These are phyloP conservation scores for Mucor saturninus DNA, from an alignment of 371 early-diverging fungal species.

Conservation along the genomic window DNA sequence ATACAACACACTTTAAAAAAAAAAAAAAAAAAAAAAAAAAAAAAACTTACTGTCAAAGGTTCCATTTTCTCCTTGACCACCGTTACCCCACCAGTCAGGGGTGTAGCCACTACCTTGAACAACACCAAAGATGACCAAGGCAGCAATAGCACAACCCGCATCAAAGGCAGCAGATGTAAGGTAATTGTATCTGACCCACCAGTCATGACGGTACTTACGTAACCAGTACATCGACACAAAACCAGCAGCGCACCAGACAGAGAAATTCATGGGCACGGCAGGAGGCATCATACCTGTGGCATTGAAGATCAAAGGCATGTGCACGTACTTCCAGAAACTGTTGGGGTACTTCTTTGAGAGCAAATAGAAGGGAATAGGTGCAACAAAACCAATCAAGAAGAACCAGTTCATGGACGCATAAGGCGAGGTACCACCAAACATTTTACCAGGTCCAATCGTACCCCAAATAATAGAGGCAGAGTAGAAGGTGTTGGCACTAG, in stretches of 20 bases:
- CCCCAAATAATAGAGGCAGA: conserved; percentile 80
- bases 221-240: conserved; percentile 69
- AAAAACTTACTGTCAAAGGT: background rate
- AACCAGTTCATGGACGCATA: conserved; percentile 62
- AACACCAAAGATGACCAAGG: conserved; percentile 56
- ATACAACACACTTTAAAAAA: background rate
- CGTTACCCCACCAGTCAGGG: conserved; percentile 50
- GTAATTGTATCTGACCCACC: conserved; percentile 78
- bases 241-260: conserved; percentile 68
- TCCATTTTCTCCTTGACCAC: conserved; percentile 7
- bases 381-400: conserved; percentile 67
- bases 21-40: background rate
- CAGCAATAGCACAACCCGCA: conserved; percentile 64
- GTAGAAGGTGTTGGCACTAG: conserved; percentile 63
- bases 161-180: conserved; percentile 79
- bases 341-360: conserved; percentile 54
- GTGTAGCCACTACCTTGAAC: conserved; percentile 26
- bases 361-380: conserved; percentile 65
- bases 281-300: conserved; percentile 77
- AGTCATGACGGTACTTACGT: conserved; percentile 56
- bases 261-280: conserved; percentile 59
- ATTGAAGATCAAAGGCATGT: conserved; percentile 68
- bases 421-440: conserved; percentile 66
- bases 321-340: conserved; percentile 61
- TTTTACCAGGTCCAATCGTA: conserved; percentile 69